A percentile compares a stretch with the other conserved stretches of the same genome.
Conservation (phyloP, 2,329 filamentous ascomycete genomes). For the Trichoderma sp. region DNA sequence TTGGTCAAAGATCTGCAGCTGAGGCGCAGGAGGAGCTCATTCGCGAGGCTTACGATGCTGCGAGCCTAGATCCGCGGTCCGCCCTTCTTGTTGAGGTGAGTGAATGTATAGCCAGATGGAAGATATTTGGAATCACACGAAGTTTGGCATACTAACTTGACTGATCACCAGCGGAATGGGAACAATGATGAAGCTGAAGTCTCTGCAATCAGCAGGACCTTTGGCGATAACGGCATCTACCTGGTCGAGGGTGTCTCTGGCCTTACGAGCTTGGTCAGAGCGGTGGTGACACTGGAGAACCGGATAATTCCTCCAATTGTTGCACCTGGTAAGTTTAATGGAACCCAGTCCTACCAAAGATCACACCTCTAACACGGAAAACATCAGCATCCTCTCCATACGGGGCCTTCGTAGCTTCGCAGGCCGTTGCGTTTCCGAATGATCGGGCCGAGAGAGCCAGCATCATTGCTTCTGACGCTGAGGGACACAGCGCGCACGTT, state of each 20-base stretch:
- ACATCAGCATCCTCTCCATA: conserved; percentile 34
- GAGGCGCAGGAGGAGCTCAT: conserved; percentile 9
- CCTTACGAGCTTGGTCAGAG: conserved; percentile 39
- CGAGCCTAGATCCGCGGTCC: not conserved
- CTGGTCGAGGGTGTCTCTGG: conserved; percentile 35
- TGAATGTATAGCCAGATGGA: not conserved
- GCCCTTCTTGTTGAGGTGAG: conserved; percentile 30
- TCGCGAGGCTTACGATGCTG: conserved; percentile 12
- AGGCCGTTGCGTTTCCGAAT: conserved; percentile 41
- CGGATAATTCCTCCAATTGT: conserved; percentile 35
- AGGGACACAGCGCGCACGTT: conserved; percentile 44
- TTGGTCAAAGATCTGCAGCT: not conserved
- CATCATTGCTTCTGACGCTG: conserved; percentile 42
- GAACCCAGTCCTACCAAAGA: too few species aligned
- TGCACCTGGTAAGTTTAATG: conserved; percentile 26
- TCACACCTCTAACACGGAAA: not conserved
- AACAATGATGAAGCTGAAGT: not conserved
- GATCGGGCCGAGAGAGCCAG: conserved; percentile 37
- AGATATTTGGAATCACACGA: not conserved
- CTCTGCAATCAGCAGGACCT: not conserved
- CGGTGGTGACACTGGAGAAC: conserved; percentile 37
- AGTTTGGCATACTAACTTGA: not conserved
- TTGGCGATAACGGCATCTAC: conserved; percentile 3
- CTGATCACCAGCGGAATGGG: not conserved
- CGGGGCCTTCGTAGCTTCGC: conserved; percentile 34